Evolutionary conservation across 148 eudicot genomes (phyloP), one percentile per base, ranked within the genome.

Genomic region (Rhododendron mucronatum): DNA sequence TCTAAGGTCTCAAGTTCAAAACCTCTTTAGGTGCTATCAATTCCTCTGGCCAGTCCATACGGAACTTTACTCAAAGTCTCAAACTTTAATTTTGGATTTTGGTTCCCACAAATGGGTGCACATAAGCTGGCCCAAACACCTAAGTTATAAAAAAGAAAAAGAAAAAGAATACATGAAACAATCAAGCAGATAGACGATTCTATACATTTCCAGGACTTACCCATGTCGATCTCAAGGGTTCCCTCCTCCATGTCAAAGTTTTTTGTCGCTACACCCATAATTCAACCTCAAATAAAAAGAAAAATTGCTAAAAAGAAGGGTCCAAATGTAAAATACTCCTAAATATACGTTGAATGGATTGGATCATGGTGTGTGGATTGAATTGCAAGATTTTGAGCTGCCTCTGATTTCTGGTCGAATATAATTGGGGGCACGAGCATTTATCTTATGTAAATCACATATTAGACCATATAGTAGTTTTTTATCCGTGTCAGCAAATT

Each of bases 161-260:
- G 5, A 39, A 39, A 39, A 39, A 39, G 41, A 55, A 82, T 11
- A 53, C n/a, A 41, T 47, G 53, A 78, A 39, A 39, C 78, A 82
- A 4, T 10, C 3, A 69, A 12, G 28, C 35, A 13, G 33, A 57
- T 39, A 15, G 16, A 37, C 7, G 11, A 14, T 51, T 33, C 37
- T 1, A 13, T 2, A 44, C 1, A 82, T 13, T 89, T 80, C 41
- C 44, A 69, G 33, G 91, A 89, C 89, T 90, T 91, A 96, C 99
- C 99, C 98, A 96, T 96, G 65, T 97, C 99, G 87, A 96, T 89
- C 92, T 96, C 99, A 82, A 95, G 92, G 78, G 89, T 92, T 83
- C 97, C 98, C 84, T 96, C 98, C 21, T 95, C 98, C 85, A 90
- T 86, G 78, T 95, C 95, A 85, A 93, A 7, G 83, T 91, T 90